phyloP scores from a whole-genome alignment of 148 eudicot species.

The Chenopodium album region DNA sequence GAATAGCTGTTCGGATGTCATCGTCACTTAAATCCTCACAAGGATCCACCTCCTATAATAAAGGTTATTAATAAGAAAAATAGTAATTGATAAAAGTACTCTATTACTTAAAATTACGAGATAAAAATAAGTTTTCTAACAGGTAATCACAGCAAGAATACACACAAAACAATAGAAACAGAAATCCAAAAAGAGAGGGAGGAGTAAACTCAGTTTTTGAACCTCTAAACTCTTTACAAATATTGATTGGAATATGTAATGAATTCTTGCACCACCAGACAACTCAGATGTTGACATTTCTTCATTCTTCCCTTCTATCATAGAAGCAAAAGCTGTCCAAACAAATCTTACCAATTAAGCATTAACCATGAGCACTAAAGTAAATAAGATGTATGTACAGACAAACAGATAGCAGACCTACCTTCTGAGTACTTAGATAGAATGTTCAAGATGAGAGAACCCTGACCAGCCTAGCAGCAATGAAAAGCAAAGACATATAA shows the following conservation, averaged over 20 bases:
- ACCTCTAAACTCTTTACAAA: constrained; percentile 97
- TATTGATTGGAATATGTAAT: constrained; percentile 89
- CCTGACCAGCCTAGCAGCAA: constrained; percentile 69
- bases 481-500: constrained; percentile 1
- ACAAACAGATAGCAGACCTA: constrained; percentile 19
- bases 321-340: constrained; percentile 81
- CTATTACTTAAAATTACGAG: not conserved
- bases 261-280: constrained; percentile 95
- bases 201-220: constrained; percentile 19
- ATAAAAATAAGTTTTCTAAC: no score
- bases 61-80: not conserved
- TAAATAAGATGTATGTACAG: constrained; percentile 3
- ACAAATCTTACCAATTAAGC: constrained; percentile 4
- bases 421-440: constrained; percentile 94
- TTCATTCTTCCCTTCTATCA: constrained; percentile 93
- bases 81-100: not conserved
- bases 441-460: constrained; percentile 80
- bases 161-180: not conserved
- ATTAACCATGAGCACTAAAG: not conserved
- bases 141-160: not conserved
- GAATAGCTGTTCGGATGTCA: constrained; percentile 94
- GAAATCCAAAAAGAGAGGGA: not conserved
- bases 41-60: constrained; percentile 88
- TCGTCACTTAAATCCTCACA: constrained; percentile 95
- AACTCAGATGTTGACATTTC: constrained; percentile 96